A percentile compares a stretch with the other conserved stretches of the same genome.
phyloP scores from a whole-genome alignment of 768 basidiomycete species.

The Austroboletus festivus region DNA sequence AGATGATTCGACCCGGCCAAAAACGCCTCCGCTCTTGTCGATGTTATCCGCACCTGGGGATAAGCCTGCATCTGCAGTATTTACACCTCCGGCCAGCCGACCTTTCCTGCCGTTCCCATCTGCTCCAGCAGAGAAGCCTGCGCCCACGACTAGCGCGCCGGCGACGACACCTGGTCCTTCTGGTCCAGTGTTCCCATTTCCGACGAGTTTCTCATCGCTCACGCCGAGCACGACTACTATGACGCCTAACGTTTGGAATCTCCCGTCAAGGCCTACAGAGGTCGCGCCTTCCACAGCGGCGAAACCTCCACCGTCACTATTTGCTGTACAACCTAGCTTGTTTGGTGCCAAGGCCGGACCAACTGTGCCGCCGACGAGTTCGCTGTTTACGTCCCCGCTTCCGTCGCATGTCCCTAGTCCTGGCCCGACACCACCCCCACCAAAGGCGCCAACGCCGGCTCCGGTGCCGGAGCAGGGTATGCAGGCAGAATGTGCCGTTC shows the following conservation, averaged over 20 bases:
- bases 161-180: slow-evolving; percentile 2
- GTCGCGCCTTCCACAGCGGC: background rate
- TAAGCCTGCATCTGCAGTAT: slow-evolving; percentile 8
- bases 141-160: slow-evolving; percentile 3
- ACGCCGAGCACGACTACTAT: slow-evolving; percentile 1
- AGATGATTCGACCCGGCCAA: slow-evolving; percentile 36
- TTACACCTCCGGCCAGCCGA: slow-evolving; percentile 6
- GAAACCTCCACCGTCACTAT: slow-evolving; percentile 6
- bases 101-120: background rate
- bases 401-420: background rate
- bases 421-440: slow-evolving; percentile 3
- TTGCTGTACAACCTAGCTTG: slow-evolving; percentile 11
- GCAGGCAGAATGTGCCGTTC: slow-evolving; percentile 57
- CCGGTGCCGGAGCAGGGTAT: slow-evolving; percentile 53
- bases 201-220: slow-evolving; percentile 11
- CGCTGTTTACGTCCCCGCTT: slow-evolving; percentile 2
- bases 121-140: background rate
- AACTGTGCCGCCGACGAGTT: background rate
- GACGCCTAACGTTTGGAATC: slow-evolving; percentile 1
- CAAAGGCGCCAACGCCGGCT: slow-evolving; percentile 2
- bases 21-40: slow-evolving; percentile 48
- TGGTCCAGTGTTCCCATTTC: slow-evolving; percentile 7
- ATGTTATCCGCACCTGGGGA: slow-evolving; percentile 22
- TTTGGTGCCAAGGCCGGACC: slow-evolving; percentile 4
- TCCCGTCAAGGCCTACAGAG: slow-evolving; percentile 7